Percentiles rank a stretch among this genome's conserved stretches.
phyloP scores from a whole-genome alignment of 345 rosid genomes.

The Brassica juncea region DNA sequence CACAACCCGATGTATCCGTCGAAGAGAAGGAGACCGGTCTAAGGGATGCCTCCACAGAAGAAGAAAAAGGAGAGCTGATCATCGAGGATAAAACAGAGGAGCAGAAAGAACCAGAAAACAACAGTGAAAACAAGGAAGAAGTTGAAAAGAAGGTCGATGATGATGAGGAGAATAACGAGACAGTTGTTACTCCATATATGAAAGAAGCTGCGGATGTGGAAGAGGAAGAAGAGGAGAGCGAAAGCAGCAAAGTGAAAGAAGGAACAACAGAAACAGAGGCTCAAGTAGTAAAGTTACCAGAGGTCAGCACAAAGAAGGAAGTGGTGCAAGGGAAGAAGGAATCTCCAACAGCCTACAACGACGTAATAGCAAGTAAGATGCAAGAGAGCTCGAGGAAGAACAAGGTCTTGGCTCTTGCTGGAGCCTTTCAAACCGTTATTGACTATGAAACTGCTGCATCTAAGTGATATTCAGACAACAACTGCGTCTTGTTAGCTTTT shows the following conservation, averaged over 20 bases:
- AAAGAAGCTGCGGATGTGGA: conserved; percentile 2
- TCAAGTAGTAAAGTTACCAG: conserved; percentile 35
- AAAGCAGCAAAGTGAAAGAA: background rate
- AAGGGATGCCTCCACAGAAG: conserved; percentile 12
- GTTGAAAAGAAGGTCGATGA: conserved; percentile 6
- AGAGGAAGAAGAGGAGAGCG: conserved; percentile 20
- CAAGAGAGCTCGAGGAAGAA: conserved; percentile 63
- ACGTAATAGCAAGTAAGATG: conserved; percentile 73
- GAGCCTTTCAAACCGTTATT: conserved; percentile 92
- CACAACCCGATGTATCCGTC: conserved; percentile 7
- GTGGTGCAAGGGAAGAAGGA: conserved; percentile 59
- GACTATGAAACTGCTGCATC: conserved; percentile 66
- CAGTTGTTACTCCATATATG: conserved; percentile 5
- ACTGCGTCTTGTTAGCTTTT: conserved; percentile 27
- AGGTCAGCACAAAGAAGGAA: conserved; percentile 27
- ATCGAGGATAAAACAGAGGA: conserved; percentile 33
- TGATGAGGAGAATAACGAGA: conserved; percentile 26
- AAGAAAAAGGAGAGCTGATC: conserved; percentile 20
- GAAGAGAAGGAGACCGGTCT: background rate
- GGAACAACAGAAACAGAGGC: background rate
- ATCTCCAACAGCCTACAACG: conserved; percentile 71
- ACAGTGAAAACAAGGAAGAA: conserved; percentile 28
- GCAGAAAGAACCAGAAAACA: conserved; percentile 25
- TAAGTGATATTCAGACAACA: conserved; percentile 38
- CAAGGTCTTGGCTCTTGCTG: conserved; percentile 83